Percentiles rank a stretch among this genome's conserved stretches.
Conservation (phyloP, 352 stramenopile genomes). For the Phytopythium vexans region DNA sequence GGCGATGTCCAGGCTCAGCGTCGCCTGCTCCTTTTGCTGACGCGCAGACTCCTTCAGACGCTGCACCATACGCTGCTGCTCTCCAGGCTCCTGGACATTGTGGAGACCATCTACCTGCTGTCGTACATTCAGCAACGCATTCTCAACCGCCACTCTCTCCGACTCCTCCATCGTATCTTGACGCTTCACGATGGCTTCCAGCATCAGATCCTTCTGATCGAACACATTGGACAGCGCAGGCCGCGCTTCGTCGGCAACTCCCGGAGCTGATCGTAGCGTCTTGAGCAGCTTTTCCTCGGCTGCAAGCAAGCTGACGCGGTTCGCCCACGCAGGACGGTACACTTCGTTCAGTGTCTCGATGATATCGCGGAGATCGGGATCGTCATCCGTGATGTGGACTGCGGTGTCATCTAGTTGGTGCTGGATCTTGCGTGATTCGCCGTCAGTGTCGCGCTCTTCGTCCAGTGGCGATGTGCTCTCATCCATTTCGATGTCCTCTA, state of each 20-base stretch:
- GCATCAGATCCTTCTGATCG: slow-evolving; percentile 17
- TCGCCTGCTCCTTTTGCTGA: background rate
- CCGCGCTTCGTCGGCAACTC: background rate
- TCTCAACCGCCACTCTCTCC: slow-evolving; percentile 13
- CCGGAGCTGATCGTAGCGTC: slow-evolving; percentile 2
- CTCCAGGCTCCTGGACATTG: background rate
- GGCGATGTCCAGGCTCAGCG: background rate
- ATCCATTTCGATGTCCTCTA: slow-evolving; percentile 11
- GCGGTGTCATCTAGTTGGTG: background rate
- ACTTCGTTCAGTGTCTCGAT: slow-evolving; percentile 30
- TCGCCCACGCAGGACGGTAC: slow-evolving; percentile 28
- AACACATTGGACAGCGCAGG: background rate
- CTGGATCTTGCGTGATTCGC: background rate
- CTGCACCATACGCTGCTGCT: background rate
- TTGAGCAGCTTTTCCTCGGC: slow-evolving; percentile 31
- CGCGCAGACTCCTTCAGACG: background rate
- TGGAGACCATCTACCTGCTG: too few relatives aligned
- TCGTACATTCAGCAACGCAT: slow-evolving; percentile 2
- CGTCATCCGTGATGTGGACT: background rate
- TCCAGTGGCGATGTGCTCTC: background rate
- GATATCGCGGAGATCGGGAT: slow-evolving; percentile 17
- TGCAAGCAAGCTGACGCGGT: slow-evolving; percentile 16
- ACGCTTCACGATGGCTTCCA: slow-evolving; percentile 33
- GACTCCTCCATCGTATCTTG: slow-evolving; percentile 35
- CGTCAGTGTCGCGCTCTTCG: background rate